A percentile compares a stretch with the other conserved stretches of the same genome.
Evolutionary conservation across 192 early-diverging fungal species (phyloP).

Genomic region (Umbelopsis vinacea): DNA sequence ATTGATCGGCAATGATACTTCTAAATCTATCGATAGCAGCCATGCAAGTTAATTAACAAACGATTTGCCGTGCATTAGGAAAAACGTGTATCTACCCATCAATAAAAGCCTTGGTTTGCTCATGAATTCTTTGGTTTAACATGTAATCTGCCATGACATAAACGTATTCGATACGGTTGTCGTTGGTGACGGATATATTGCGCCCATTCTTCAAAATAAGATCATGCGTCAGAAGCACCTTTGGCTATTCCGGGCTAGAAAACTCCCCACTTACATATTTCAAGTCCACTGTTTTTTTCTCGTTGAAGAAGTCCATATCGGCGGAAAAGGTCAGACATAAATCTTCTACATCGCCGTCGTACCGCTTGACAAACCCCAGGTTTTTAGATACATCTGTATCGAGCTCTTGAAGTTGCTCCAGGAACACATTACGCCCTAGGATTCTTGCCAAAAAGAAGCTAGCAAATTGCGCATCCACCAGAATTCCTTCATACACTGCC

Average conservation of each 20-base stretch:
- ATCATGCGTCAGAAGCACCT: neutral
- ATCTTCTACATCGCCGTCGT: slow-evolving; percentile 67
- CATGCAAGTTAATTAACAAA: neutral
- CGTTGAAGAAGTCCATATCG: slow-evolving; percentile 63
- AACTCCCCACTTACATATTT: slow-evolving; percentile 32
- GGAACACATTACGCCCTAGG: slow-evolving; percentile 59
- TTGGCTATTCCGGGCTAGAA: neutral
- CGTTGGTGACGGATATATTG: slow-evolving; percentile 61
- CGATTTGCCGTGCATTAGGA: slow-evolving; percentile 25
- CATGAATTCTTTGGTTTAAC: slow-evolving; percentile 67
- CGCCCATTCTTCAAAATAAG: slow-evolving; percentile 46
- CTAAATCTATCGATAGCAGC: slow-evolving; percentile 42
- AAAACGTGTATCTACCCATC: slow-evolving; percentile 55
- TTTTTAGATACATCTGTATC: slow-evolving; percentile 59
- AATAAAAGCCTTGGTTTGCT: slow-evolving; percentile 78
- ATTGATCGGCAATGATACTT: slow-evolving; percentile 73
- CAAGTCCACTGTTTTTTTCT: slow-evolving; percentile 42
- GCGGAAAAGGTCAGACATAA: slow-evolving; percentile 64
- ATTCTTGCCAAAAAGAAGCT: slow-evolving; percentile 61
- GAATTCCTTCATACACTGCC: slow-evolving; percentile 64
- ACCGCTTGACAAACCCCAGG: slow-evolving; percentile 63
- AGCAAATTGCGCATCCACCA: slow-evolving; percentile 66
- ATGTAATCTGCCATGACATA: slow-evolving; percentile 79
- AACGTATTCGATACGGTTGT: slow-evolving; percentile 71
- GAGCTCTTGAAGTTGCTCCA: slow-evolving; percentile 59